Evolutionary conservation across 805 yeast species (phyloP), one percentile per base, ranked within the genome.

Genomic region (Grigorovia humatica): DNA sequence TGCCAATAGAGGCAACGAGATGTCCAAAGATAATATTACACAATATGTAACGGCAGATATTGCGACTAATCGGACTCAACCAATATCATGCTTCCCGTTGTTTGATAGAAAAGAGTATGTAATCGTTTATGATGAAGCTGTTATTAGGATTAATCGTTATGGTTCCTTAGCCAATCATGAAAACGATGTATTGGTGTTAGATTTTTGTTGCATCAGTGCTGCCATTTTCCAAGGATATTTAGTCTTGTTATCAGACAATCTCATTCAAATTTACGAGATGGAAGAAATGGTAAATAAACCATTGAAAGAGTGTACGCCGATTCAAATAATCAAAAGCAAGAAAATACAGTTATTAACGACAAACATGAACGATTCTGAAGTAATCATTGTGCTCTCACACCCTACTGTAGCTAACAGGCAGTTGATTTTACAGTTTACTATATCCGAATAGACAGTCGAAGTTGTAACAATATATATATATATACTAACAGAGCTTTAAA

Each of bases 291-390:
- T 54, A 7, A 47, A 38, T 1, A 64, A 65, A 1, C 38, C 41
- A 13, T 60, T 72, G 50, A 55, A 63, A 27, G 62, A 64, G 41
- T 57, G 72, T 20, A 76, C 75, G 40, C 76, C 83, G 12, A 71
- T 77, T 20, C 95, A 88, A 63, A 83, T 86, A 4, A 74, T 88
- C 43, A 76, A 81, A 3, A 91, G 91, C 20, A 83, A 82, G 61
- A 86, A 80, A 57, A 77, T 87, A 35, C 64, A 66, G 23, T 59
- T 75, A 20, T 51, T 79, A n/a, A 76, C 73, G 35, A 57, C 61
- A 50, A 66, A 66, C 4, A 62, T 58, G 11, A 69, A 64, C 15
- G 72, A 70, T 19, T 61, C 73, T 47, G 66, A 76, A 43, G 17
- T 50, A 30, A 67, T 68, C 23, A 57, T 80, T 4, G 63, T 70